phyloP scores from a whole-genome alignment of 306 rosid species.

The Castanopsis chinensis region DNA sequence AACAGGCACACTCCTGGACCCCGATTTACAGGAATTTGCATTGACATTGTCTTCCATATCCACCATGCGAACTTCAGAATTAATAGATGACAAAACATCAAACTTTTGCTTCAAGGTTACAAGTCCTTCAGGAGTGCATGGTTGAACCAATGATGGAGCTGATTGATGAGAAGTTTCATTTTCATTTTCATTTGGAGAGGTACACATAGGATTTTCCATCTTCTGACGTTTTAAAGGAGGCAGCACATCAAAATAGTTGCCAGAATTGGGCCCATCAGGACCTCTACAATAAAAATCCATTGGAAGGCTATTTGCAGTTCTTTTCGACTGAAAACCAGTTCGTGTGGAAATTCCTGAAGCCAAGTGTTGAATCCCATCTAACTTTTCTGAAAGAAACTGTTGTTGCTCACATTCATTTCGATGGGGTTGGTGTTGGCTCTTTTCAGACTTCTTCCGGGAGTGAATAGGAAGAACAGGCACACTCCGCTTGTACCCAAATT shows the following conservation, averaged over 20 bases:
- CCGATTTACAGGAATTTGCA: conserved; percentile 1
- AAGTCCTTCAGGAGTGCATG: conserved; percentile 15
- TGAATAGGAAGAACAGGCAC: no score
- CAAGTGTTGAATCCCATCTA: conserved; percentile 4
- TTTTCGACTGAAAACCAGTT: background rate
- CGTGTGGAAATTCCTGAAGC: background rate
- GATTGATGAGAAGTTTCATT: background rate
- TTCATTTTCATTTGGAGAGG: background rate
- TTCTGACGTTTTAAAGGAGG: conserved; percentile 27
- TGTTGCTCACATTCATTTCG: no score
- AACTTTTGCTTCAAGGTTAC: conserved; percentile 20
- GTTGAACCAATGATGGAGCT: conserved; percentile 13
- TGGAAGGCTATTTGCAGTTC: background rate
- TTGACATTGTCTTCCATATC: conserved; percentile 8
- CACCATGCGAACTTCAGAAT: background rate
- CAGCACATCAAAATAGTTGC: conserved; percentile 11
- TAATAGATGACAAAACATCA: conserved; percentile 8
- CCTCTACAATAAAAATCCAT: background rate
- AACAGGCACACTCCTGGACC: background rate
- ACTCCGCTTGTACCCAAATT: no score
- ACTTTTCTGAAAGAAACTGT: background rate
- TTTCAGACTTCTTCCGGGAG: no score
- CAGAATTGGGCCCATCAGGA: background rate
- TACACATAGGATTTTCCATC: conserved; percentile 16
- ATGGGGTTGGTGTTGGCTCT: no score